phyloP scores from a whole-genome alignment of 2,329 filamentous ascomycete genomes.

The Aspergillus felis region DNA sequence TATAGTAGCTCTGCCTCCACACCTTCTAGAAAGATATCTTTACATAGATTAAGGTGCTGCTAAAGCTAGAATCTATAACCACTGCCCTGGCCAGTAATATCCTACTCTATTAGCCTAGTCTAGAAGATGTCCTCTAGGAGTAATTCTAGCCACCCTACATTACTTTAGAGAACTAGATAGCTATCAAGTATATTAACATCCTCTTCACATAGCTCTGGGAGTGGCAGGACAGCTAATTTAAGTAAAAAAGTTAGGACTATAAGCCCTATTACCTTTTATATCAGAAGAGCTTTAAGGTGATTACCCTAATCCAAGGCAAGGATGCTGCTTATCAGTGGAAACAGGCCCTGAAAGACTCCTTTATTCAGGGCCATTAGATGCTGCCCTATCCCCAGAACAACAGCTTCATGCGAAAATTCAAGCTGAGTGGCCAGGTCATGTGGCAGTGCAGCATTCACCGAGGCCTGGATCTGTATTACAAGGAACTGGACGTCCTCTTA shows the following conservation, averaged over 20 bases:
- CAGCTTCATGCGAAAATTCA: neutral
- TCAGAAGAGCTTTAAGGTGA: neutral
- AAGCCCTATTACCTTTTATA: neutral
- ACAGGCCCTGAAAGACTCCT: neutral
- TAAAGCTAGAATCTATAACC: neutral
- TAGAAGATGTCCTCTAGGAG: neutral
- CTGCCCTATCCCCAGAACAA: neutral
- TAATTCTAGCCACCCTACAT: neutral
- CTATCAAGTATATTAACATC: neutral
- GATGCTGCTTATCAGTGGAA: neutral
- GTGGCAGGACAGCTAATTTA: neutral
- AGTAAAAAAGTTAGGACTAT: neutral
- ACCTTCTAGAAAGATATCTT: conserved; percentile 1
- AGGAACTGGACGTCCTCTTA: neutral
- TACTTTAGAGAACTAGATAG: neutral
- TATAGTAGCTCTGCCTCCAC: neutral
- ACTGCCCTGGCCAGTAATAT: neutral
- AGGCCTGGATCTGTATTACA: neutral
- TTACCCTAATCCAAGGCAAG: neutral
- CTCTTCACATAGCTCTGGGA: conserved; percentile 1
- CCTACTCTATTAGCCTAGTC: neutral
- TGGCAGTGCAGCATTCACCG: neutral
- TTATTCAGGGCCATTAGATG: conserved; percentile 1
- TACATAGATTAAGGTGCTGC: neutral
- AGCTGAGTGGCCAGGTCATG: neutral